Base-by-base conservation (phyloP, 208 protist genomes). In the Trypanosoma avium region DNA sequence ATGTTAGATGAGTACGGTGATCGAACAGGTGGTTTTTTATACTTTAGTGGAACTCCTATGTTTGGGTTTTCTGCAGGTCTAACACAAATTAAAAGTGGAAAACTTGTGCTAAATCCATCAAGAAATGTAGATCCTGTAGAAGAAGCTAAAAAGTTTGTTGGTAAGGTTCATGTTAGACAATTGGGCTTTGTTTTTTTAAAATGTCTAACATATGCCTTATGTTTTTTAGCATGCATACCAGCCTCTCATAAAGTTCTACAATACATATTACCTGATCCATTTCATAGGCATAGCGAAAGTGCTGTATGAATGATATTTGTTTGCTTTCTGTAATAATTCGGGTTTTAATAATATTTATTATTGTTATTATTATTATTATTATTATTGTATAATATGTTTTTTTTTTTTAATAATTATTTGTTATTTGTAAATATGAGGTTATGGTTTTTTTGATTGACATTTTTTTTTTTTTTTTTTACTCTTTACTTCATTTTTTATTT, bases 41-140 rank as follows among this genome's bases (percentile, higher is more conserved):
- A 94, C 75, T 86, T 91, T 29, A 90, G 82, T 61, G 88, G 88
- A 27, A 94, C 88, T 21, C 88, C 88, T n/a, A 65, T 86, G 62
- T 59, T 89, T 7, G 88, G 88, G 17, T 88, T 94, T 63, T 87
- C 82, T 12, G 77, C 64, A 3, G 84, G 88, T 21, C 70, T 88
- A 21, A 84, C 68, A 53, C 75, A 72, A 49, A 82, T 94, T 50
- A 60, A 32, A 0, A 65, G 77, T 1, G 88, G 88, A 4, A 87
- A 89, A 59, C 64, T 94, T 40, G 79, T 90, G 21, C 68, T 94
- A 27, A 81, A 86, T 65, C 88, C 88, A 13, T 77, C 72, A n/a
- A 75, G 67, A 42, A 77, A 76, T 32, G 72, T 94, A 15, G 75
- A 94, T 56, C 82, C 84, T 9, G 72, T 75, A n/a, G 73, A 63